phyloP scores from a whole-genome alignment of 148 eudicot genomes.

The Vaccinium myrtillus region DNA sequence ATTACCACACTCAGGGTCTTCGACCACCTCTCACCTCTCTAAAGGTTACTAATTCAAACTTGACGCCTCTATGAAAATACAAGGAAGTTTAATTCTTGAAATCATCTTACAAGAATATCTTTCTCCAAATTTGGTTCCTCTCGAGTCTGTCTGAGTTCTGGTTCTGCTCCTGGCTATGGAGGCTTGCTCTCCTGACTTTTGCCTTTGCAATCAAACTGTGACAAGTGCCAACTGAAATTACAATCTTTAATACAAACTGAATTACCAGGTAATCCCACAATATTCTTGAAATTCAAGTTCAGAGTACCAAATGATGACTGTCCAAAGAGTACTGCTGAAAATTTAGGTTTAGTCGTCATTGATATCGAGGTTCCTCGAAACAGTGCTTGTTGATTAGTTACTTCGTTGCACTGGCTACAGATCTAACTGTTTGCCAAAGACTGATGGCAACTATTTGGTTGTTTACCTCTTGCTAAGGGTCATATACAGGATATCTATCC shows the following conservation, averaged over 20 bases:
- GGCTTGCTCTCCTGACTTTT: slow-evolving; percentile 8
- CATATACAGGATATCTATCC: background rate
- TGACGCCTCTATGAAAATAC: background rate
- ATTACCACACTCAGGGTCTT: background rate
- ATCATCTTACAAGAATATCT: background rate
- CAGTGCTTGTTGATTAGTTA: background rate
- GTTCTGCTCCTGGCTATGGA: background rate
- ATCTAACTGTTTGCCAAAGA: background rate
- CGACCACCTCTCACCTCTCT: no score
- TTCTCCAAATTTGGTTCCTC: background rate
- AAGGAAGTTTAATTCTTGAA: background rate
- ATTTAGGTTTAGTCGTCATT: background rate
- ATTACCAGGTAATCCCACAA: background rate
- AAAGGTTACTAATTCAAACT: no score
- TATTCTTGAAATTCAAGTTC: background rate
- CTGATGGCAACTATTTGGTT: background rate
- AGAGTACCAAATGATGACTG: no score
- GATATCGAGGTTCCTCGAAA: background rate
- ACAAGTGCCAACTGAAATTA: background rate
- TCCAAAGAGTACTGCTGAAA: background rate
- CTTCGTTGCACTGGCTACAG: background rate
- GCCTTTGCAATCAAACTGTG: background rate
- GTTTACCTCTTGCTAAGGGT: background rate
- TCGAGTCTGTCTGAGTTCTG: background rate
- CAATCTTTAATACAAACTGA: background rate